Evolutionary conservation across 495 filamentous ascomycete genomes (phyloP).

Genomic region (Bathelium albidoporum): DNA sequence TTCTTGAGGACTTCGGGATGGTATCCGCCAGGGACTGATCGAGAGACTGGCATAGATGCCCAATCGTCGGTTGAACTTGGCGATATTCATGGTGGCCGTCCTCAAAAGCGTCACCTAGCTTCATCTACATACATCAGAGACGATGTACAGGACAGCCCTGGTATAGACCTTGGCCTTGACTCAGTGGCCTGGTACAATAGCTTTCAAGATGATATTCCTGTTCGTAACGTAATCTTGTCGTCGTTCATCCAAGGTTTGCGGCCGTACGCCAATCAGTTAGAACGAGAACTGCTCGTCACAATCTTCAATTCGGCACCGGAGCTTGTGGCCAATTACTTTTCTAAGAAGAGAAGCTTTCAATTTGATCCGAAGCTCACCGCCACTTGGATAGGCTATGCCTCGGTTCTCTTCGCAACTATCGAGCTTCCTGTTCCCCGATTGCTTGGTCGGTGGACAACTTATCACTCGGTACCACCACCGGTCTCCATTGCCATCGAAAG

Average conservation of each 20-base stretch:
- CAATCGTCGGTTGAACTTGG: slow-evolving; percentile 15
- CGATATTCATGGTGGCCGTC: slow-evolving; percentile 16
- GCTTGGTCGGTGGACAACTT: slow-evolving; percentile 43
- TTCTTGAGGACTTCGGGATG: slow-evolving; percentile 57
- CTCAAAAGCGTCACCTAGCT: background rate
- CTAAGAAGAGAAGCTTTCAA: slow-evolving; percentile 64
- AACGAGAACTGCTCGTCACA: slow-evolving; percentile 66
- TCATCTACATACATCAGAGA: background rate
- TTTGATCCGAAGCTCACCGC: slow-evolving; percentile 85
- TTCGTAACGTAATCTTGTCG: slow-evolving; percentile 64
- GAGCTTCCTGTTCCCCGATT: slow-evolving; percentile 59
- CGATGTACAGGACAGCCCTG: background rate
- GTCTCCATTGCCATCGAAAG: slow-evolving; percentile 67
- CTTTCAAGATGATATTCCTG: slow-evolving; percentile 47
- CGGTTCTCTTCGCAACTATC: slow-evolving; percentile 71
- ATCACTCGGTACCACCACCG: slow-evolving; percentile 56
- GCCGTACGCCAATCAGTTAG: slow-evolving; percentile 68
- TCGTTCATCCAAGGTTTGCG: slow-evolving; percentile 69
- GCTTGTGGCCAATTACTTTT: slow-evolving; percentile 74
- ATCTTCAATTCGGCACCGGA: slow-evolving; percentile 78
- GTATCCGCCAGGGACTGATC: slow-evolving; percentile 58
- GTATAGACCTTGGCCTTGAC: slow-evolving; percentile 60
- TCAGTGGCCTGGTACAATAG: slow-evolving; percentile 56
- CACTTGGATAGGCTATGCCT: slow-evolving; percentile 88
- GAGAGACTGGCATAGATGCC: background rate